Conservation (phyloP, 441 rosid species). For the Aquilaria agallochum region DNA sequence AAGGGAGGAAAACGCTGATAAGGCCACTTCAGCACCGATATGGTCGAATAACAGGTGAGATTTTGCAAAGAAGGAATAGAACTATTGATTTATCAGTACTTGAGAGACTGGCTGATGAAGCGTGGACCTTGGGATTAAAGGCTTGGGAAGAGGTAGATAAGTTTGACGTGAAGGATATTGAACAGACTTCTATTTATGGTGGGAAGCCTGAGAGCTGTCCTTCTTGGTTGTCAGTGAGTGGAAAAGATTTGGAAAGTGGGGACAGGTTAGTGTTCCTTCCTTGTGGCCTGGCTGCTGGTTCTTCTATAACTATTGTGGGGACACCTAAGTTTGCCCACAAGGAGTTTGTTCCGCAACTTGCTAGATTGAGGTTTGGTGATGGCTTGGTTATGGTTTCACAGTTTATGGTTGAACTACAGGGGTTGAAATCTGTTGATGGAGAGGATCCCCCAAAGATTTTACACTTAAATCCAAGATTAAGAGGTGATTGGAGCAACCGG, state of each 20-base stretch:
- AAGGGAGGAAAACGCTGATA: conserved; percentile 29
- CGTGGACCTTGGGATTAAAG: conserved; percentile 82
- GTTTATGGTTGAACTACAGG: conserved; percentile 93
- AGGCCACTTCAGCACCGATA: conserved; percentile 59
- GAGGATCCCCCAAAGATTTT: conserved; percentile 96
- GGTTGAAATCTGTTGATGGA: conserved; percentile 85
- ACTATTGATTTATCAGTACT: conserved; percentile 55
- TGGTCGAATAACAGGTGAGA: conserved; percentile 74
- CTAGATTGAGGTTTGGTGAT: conserved; percentile 39
- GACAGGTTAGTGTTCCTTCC: conserved; percentile 80
- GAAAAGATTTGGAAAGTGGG: conserved; percentile 63
- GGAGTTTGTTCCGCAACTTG: conserved; percentile 76
- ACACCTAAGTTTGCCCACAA: conserved; percentile 76
- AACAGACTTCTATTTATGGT: conserved; percentile 33
- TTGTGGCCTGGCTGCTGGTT: conserved; percentile 92
- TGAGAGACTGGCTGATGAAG: conserved; percentile 89
- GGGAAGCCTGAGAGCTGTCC: conserved; percentile 66
- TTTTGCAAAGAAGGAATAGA: conserved; percentile 64
- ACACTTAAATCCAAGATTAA: conserved; percentile 89
- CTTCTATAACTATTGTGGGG: conserved; percentile 85
- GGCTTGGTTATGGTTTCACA: conserved; percentile 81
- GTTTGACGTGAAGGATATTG: conserved; percentile 39
- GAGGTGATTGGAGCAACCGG: conserved; percentile 84
- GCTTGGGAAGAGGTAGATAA: conserved; percentile 86
- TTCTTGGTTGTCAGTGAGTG: conserved; percentile 67